A percentile compares a stretch with the other conserved stretches of the same genome.
phyloP scores from a whole-genome alignment of 2,329 filamentous ascomycete genomes.

The Cadophora gregata region DNA sequence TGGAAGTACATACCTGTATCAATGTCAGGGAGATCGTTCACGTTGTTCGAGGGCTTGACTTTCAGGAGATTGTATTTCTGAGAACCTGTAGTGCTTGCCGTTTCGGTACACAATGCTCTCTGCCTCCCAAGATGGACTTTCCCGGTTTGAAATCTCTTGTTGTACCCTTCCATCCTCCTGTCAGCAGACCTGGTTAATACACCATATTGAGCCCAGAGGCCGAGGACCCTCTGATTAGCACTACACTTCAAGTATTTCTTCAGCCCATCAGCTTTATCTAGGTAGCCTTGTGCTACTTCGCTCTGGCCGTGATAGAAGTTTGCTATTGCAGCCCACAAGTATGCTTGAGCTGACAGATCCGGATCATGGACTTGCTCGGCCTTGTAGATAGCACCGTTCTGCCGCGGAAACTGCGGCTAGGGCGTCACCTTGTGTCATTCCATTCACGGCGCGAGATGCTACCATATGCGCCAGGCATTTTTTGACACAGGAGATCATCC shows the following conservation, averaged over 20 bases:
- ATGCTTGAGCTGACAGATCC: neutral
- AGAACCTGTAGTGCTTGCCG: neutral
- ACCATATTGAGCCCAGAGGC: neutral
- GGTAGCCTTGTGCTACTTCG: neutral
- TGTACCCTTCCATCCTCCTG: neutral
- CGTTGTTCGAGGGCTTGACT: neutral
- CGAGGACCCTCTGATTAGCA: neutral
- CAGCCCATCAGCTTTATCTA: neutral
- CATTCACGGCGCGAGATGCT: slow-evolving; percentile 5
- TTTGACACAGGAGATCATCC: neutral
- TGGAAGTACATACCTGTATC: neutral
- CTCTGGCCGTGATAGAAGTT: neutral
- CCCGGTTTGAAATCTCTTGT: neutral
- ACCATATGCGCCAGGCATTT: neutral
- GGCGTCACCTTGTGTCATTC: neutral
- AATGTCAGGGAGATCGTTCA: neutral
- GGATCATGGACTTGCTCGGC: neutral
- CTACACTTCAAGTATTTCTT: neutral
- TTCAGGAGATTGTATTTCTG: neutral
- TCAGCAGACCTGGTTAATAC: neutral
- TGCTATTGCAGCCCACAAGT: slow-evolving; percentile 9
- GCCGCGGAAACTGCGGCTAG: neutral
- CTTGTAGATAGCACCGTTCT: neutral
- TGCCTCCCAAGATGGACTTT: neutral
- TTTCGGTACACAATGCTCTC: neutral